A percentile compares a stretch with the other conserved stretches of the same genome.
phyloP scores from a whole-genome alignment of 176 grass and related monocot genomes.

The Puya raimondii region DNA sequence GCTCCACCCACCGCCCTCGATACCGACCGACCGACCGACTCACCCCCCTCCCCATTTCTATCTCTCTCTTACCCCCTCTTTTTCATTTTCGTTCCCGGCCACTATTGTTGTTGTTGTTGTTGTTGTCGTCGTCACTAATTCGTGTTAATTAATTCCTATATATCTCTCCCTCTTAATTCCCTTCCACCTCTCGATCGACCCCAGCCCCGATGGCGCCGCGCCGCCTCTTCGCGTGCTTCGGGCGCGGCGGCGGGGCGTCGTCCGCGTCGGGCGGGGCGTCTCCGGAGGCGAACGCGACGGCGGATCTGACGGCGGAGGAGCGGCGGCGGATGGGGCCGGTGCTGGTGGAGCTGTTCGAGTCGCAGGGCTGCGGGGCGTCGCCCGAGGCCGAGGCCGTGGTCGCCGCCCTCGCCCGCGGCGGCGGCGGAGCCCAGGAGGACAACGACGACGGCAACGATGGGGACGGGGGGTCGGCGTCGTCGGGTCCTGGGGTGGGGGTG shows the following conservation, averaged over 20 bases:
- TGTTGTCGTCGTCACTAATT: too few species aligned
- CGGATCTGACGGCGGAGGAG: conserved; percentile 37
- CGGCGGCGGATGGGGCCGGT: conserved; percentile 48
- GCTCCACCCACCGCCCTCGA: conserved; percentile 1
- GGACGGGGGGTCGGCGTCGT: neutral
- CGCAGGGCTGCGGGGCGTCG: conserved; percentile 67
- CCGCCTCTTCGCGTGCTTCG: conserved; percentile 56
- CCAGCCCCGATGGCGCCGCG: conserved; percentile 43
- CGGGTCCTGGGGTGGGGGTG: conserved; percentile 11
- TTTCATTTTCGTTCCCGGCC: too few species aligned
- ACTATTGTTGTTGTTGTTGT: too few species aligned
- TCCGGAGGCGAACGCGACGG: conserved; percentile 19
- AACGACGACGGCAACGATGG: conserved; percentile 20
- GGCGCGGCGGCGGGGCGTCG: conserved; percentile 23
- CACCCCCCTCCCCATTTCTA: neutral
- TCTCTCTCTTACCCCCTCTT: neutral
- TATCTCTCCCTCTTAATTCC: neutral
- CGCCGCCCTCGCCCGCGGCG: conserved; percentile 34
- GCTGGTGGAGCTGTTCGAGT: conserved; percentile 87
- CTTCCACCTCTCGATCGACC: neutral
- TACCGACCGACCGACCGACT: conserved; percentile 3
- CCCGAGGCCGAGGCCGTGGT: conserved; percentile 65
- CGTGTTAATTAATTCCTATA: too few species aligned
- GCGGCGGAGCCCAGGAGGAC: neutral
- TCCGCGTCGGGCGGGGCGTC: neutral